Evolutionary conservation across 108 stramenopile species (phyloP), one percentile per base, ranked within the genome.

Genomic region (Skeletonema tropicum): DNA sequence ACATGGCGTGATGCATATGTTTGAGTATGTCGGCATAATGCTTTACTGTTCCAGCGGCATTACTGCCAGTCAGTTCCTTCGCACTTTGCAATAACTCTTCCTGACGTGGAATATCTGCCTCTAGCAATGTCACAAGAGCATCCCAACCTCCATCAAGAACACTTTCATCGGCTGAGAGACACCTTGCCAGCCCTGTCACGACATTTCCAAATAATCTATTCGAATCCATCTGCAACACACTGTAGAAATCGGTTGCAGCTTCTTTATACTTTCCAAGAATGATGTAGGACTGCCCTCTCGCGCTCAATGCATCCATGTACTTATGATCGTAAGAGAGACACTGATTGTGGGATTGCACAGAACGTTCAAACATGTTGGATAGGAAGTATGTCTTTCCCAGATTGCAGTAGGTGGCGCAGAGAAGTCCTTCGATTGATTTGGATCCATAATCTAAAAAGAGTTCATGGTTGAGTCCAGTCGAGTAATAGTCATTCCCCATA

Each of bases 361-460:
- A 87, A 60, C 70, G 82, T 76, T 90, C 85, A 68, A 94, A 94
- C 94, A 94, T 92, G 69, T 92, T 92, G 14, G 89, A 83, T 91
- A 94, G 90, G 76, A 88, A 92, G 57, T 82, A 92, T 2, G 75
- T 55, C 64, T 92, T 92, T 17, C 88, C 94, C 13, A 88, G 61
- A 25, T 71, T 70, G 6, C 75, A 80, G 33, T 90, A 83, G 26
- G 85, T 26, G 8, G 86, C 67, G 42, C 90, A 91, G 1, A 94
- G 73, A 5, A 87, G 41, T 14, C 90, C 90, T 64, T 92, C 91
- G 30, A 83, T 75, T 64, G 86, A 88, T 71, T 86, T 84, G 52
- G 73, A 49, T 9, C 61, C 58, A 55, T 86, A 81, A 62, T 87
- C 80, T 12, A 91, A 19, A 9, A 82, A 68, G 14, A 92, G 38